Base-by-base conservation (phyloP, 208 protist species). In the Acanthamoeba triangularis region DNA sequence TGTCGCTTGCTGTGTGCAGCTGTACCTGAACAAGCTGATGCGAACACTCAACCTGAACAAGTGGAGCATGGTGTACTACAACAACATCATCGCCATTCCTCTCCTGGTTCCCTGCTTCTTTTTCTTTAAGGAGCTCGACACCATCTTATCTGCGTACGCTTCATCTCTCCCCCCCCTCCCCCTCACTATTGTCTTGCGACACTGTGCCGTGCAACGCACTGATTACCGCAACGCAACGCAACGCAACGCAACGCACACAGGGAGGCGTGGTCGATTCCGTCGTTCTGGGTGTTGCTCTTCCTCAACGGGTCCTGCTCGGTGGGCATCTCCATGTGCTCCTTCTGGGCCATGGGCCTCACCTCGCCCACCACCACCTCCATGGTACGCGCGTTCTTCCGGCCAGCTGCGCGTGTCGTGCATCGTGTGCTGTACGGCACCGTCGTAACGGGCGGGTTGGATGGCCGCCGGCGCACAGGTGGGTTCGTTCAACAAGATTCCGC, bases 401-500 rank as follows among this genome's bases (percentile, higher is more conserved):
- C 30, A 74, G 37, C 56, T 74, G 16, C 65, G 65, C 37, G 28
- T 84, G 3, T n/a, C 6, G 7, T 61, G 11, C 47, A n/a, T 87
- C 47, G 47, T 1, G 61, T n/a, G 18, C 47, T 63, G 33, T 33
- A 25, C 7, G 28, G 41, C 44, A 33, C 33, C 47, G n/a, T n/a
- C n/a, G n/a, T n/a, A n/a, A 84, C 13, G 18, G 10, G 23, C 5
- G 59, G 13, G 5, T 63, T 7, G 59, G 18, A 72, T 18, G 3
- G 20, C 63, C 5, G 20, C 20, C 63, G 20, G 16, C 35, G n/a
- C 28, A 6, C 49, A 87, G 78, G 78, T 92, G 59, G 85, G 85
- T 28, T 65, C 85, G n/a, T 74, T 92, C 59, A 92, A 92, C 85
- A 92, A 92, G 85, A 92, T 92, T 30, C 85, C 85, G 2, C 30